phyloP scores from a whole-genome alignment of 805 yeast species.

The Nakazawaea pomicola region DNA sequence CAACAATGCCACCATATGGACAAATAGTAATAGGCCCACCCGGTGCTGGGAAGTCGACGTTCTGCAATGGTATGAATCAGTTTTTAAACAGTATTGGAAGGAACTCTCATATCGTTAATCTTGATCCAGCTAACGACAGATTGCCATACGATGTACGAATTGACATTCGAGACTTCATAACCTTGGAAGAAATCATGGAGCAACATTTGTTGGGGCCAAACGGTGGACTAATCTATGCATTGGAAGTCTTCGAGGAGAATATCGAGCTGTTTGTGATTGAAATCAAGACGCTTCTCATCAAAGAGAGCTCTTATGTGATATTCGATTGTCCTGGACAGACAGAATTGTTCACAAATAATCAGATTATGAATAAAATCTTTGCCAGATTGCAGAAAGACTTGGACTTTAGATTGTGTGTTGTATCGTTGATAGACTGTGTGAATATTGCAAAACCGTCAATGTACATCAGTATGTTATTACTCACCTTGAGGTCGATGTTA shows the following conservation, averaged over 20 bases:
- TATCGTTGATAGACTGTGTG: conserved; percentile 77
- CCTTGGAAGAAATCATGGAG: conserved; percentile 56
- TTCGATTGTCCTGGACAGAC: conserved; percentile 97
- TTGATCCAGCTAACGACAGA: conserved; percentile 76
- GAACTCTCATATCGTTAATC: conserved; percentile 73
- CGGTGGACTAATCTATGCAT: conserved; percentile 87
- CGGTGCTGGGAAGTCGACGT: conserved; percentile 95
- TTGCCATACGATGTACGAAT: conserved; percentile 49
- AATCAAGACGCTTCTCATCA: conserved; percentile 42
- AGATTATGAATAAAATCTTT: conserved; percentile 66
- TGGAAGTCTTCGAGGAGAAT: conserved; percentile 59
- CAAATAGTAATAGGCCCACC: conserved; percentile 98
- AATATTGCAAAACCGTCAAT: conserved; percentile 85
- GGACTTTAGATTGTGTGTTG: conserved; percentile 76
- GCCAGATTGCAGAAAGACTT: conserved; percentile 54
- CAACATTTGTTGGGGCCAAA: conserved; percentile 55
- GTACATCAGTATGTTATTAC: conserved; percentile 73
- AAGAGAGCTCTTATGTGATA: conserved; percentile 59
- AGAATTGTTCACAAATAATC: conserved; percentile 88
- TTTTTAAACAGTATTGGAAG: conserved; percentile 93
- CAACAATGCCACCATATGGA: conserved; percentile 57
- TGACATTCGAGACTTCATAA: conserved; percentile 52
- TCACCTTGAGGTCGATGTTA: conserved; percentile 87
- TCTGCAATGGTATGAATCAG: conserved; percentile 88
- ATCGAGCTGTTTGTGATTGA: conserved; percentile 54